Conservation (phyloP, 169 alveolate genomes). For the Haemoproteus tartakovskyi region DNA sequence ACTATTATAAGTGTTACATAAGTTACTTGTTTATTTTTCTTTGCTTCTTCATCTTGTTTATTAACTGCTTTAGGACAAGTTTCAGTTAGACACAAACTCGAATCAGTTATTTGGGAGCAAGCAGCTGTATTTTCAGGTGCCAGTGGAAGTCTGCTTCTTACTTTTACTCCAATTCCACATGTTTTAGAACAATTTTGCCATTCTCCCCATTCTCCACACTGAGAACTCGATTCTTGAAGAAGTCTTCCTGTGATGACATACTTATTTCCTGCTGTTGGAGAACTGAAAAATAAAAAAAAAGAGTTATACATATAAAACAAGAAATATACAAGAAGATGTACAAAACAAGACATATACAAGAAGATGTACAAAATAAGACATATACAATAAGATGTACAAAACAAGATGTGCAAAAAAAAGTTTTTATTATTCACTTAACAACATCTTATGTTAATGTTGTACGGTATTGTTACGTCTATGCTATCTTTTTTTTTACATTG, state of each 20-base stretch:
- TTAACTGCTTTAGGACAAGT: neutral
- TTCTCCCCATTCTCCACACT: conserved; percentile 36
- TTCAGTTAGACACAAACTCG: conserved; percentile 3
- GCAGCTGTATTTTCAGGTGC: neutral
- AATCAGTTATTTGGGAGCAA: conserved; percentile 31
- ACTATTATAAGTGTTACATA: too few species aligned
- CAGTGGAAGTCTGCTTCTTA: conserved; percentile 1
- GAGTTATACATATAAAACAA: too few species aligned
- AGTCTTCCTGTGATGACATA: conserved; percentile 2
- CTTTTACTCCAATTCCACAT: conserved; percentile 36
- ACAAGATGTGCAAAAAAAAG: too few species aligned
- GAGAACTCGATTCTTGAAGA: neutral
- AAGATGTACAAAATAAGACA: too few species aligned
- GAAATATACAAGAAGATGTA: too few species aligned
- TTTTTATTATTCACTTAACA: too few species aligned
- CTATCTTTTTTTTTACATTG: neutral
- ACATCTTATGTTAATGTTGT: too few species aligned
- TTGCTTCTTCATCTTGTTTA: neutral
- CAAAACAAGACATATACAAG: too few species aligned
- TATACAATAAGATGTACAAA: too few species aligned
- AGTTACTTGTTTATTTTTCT: neutral
- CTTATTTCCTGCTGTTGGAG: neutral
- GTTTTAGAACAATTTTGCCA: conserved; percentile 43
- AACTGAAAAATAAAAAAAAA: too few species aligned
- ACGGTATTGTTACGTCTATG: too few species aligned